Percentiles rank a stretch among this genome's conserved stretches.
phyloP scores from a whole-genome alignment of 306 rosid species.

The Albizia julibrissin region DNA sequence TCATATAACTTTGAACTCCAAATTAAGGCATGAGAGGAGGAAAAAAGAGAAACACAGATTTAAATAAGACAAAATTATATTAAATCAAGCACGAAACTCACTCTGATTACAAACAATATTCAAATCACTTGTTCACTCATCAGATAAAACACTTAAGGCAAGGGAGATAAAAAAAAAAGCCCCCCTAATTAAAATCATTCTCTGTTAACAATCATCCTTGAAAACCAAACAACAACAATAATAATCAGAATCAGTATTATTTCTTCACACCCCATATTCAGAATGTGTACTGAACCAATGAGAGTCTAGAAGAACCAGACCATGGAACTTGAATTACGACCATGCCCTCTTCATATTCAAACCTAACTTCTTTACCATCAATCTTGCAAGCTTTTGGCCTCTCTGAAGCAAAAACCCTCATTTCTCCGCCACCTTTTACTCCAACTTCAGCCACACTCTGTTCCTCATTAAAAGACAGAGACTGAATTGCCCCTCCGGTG shows the following conservation, averaged over 20 bases:
- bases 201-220: not conserved
- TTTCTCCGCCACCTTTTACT: slow-evolving; percentile 73
- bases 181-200: slow-evolving; percentile 5
- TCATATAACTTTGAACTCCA: no score
- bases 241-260: not conserved
- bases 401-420: slow-evolving; percentile 73
- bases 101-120: not conserved
- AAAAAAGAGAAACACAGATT: not conserved
- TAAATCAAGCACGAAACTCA: not conserved
- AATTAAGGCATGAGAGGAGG: not conserved
- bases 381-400: slow-evolving; percentile 61
- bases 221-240: not conserved
- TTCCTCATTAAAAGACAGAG: slow-evolving; percentile 48
- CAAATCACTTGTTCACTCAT: not conserved
- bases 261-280: slow-evolving; percentile 18
- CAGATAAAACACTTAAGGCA: slow-evolving; percentile 18
- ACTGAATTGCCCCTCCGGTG: slow-evolving; percentile 81
- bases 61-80: not conserved
- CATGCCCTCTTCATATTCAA: slow-evolving; percentile 59
- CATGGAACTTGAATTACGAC: slow-evolving; percentile 75
- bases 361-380: slow-evolving; percentile 54
- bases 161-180: slow-evolving; percentile 27
- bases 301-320: slow-evolving; percentile 59
- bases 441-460: slow-evolving; percentile 47
- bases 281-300: slow-evolving; percentile 61